Conservation (phyloP, 139 green algal genomes). For the Limnomonas spitsbergensis region DNA sequence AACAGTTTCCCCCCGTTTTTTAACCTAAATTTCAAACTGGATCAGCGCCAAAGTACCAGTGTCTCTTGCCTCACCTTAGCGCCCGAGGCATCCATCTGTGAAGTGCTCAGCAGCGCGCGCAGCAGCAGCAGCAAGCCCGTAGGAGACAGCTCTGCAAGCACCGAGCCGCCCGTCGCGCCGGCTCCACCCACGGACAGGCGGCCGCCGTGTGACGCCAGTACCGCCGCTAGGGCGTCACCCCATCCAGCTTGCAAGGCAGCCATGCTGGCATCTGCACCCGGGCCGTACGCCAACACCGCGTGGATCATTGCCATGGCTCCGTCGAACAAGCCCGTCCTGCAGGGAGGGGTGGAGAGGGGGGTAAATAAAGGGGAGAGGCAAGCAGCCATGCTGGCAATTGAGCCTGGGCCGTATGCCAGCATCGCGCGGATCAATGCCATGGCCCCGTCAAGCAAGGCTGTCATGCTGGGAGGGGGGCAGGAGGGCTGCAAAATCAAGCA, state of each 20-base stretch:
- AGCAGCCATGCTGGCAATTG: conserved; percentile 30
- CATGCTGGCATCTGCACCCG: conserved; percentile 34
- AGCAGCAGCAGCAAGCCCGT: conserved; percentile 50
- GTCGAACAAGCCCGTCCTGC: conserved; percentile 46
- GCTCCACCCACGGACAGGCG: neutral
- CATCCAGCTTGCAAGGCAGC: conserved; percentile 18
- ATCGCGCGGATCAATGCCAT: conserved; percentile 47
- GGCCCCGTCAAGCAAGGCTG: conserved; percentile 54
- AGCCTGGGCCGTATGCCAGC: conserved; percentile 41
- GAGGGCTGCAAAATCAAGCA: too few relatives aligned
- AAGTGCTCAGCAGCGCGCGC: conserved; percentile 16
- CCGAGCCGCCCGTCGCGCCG: neutral
- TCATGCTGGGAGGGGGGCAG: conserved; percentile 4
- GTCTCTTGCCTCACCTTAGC: conserved; percentile 21
- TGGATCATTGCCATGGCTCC: conserved; percentile 50
- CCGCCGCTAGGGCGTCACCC: conserved; percentile 14
- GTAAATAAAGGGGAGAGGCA: too few relatives aligned
- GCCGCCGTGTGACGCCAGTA: conserved; percentile 12
- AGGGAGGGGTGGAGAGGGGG: too few relatives aligned
- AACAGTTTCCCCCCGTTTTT: too few relatives aligned
- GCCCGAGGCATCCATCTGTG: conserved; percentile 23
- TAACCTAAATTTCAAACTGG: too few relatives aligned
- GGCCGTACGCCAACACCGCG: conserved; percentile 44
- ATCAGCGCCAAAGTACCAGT: too few relatives aligned
- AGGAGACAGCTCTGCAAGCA: conserved; percentile 61